These are phyloP conservation scores for Scytalidium sp. DNA, from an alignment of 2,329 filamentous ascomycete species.

Conservation along the genomic window DNA sequence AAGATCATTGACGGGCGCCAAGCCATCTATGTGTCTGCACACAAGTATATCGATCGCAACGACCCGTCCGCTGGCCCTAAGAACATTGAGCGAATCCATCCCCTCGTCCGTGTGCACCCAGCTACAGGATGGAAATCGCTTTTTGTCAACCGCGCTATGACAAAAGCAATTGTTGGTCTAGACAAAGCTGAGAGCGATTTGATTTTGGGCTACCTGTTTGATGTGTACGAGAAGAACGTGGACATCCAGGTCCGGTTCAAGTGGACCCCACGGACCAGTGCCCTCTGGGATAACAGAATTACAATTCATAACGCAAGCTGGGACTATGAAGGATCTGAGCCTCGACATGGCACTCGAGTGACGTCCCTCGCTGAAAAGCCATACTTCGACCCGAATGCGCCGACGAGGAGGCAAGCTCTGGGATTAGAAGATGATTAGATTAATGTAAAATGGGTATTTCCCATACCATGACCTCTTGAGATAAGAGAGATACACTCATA, in stretches of 20 bases:
- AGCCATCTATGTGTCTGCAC: constrained; percentile 64
- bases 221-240: constrained; percentile 63
- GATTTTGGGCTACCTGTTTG: constrained; percentile 63
- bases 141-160: constrained; percentile 71
- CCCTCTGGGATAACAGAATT: constrained; percentile 70
- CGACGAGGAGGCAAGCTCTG: constrained; percentile 63
- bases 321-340: constrained; percentile 67
- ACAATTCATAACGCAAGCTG: constrained; percentile 74
- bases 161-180: constrained; percentile 63
- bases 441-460: too few relatives aligned
- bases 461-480: too few relatives aligned
- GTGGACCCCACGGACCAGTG: constrained; percentile 66
- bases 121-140: constrained; percentile 73
- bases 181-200: constrained; percentile 67
- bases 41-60: constrained; percentile 64
- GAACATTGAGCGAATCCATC: constrained; percentile 64
- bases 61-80: constrained; percentile 60
- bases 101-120: constrained; percentile 67
- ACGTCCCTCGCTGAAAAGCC: constrained; percentile 71
- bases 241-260: constrained; percentile 72
- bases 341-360: constrained; percentile 69
- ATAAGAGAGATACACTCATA: too few relatives aligned
- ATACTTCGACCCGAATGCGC: constrained; percentile 61
- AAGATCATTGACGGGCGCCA: constrained; percentile 65
- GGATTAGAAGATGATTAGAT: constrained; percentile 54